Evolutionary conservation across 2,329 filamentous ascomycete species (phyloP), one percentile per base, ranked within the genome.

Genomic region (Colletotrichum zoysiae): DNA sequence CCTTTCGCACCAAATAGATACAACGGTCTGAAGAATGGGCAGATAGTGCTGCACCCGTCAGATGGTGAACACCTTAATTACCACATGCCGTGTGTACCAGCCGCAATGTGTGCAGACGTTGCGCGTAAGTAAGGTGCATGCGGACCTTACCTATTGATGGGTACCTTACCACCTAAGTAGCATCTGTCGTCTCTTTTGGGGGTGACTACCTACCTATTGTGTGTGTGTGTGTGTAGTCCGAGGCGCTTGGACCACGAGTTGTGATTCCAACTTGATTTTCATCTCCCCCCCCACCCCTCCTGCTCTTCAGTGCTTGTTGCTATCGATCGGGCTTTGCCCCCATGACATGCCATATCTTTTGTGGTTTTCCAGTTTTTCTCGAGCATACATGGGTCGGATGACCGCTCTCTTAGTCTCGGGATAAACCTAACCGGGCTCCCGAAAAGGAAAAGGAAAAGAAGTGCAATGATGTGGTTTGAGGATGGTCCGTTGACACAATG

Each of bases 171-270:
- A n/a, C n/a, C n/a, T n/a, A n/a, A n/a, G n/a, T 30, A 18, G 23
- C 23, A 16, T 51, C 50, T 18, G 23, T 51, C 23, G 50, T 51
- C 50, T 18, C 50, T 30, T 51, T 51, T 50, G 23, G 14, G 23
- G 14, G 14, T 18, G 42, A 63, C 44, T 30, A 30, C 4, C n/a
- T n/a, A n/a, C n/a, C n/a, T n/a, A n/a, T n/a, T n/a, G n/a, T n/a
- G n/a, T 26, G 26, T n/a, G 6, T 2, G 55, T 55, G 62, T 61
- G 61, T 51, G 61, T 46, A 70, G 23, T 57, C 48, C 38, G 38
- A 60, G 59, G 69, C 65, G 69, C 69, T 71, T 58, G 69, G 63
- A 71, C 69, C 69, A 64, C 50, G 55, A 60, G 46, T 64, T 69
- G 57, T 65, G 59, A 71, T 64, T 69, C 20, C 59, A 35, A 46